phyloP scores from a whole-genome alignment of 805 yeast genomes.

The Metschnikowia amazonensis region DNA sequence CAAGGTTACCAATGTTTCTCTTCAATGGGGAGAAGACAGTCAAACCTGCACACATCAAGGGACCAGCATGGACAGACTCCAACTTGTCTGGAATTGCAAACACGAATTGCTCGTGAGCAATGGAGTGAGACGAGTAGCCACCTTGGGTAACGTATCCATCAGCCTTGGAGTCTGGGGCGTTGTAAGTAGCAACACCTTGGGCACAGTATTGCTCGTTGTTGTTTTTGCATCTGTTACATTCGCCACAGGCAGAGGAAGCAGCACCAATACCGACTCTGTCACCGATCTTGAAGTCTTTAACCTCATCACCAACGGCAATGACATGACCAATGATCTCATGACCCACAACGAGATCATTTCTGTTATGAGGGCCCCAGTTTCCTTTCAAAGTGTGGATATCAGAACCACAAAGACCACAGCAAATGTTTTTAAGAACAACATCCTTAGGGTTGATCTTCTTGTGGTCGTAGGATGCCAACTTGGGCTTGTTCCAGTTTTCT shows the following conservation, averaged over 20 bases:
- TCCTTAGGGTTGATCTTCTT: slow-evolving; percentile 30
- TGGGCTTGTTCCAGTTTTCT: slow-evolving; percentile 54
- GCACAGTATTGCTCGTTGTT: slow-evolving; percentile 43
- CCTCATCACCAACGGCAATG: slow-evolving; percentile 17
- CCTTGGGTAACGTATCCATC: slow-evolving; percentile 58
- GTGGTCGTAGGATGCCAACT: slow-evolving; percentile 46
- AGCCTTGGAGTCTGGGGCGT: slow-evolving; percentile 31
- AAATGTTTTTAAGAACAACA: slow-evolving; percentile 27
- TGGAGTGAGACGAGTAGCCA: slow-evolving; percentile 65
- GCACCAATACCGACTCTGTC: slow-evolving; percentile 23
- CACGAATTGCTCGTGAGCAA: slow-evolving; percentile 60
- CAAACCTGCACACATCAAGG: slow-evolving; percentile 74
- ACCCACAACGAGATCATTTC: slow-evolving; percentile 48
- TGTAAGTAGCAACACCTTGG: slow-evolving; percentile 50
- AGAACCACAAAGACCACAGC: slow-evolving; percentile 22
- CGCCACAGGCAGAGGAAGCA: slow-evolving; percentile 18
- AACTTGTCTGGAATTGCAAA: slow-evolving; percentile 58
- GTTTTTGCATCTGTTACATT: slow-evolving; percentile 52
- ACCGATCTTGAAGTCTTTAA: slow-evolving; percentile 16
- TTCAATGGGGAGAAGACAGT: slow-evolving; percentile 67
- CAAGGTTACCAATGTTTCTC: slow-evolving; percentile 32
- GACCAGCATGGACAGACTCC: slow-evolving; percentile 57
- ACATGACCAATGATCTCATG: slow-evolving; percentile 66
- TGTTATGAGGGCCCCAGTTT: slow-evolving; percentile 17
- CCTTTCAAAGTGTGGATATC: slow-evolving; percentile 17